phyloP scores from a whole-genome alignment of 371 early-diverging fungal genomes.

The Mortierella sp. region DNA sequence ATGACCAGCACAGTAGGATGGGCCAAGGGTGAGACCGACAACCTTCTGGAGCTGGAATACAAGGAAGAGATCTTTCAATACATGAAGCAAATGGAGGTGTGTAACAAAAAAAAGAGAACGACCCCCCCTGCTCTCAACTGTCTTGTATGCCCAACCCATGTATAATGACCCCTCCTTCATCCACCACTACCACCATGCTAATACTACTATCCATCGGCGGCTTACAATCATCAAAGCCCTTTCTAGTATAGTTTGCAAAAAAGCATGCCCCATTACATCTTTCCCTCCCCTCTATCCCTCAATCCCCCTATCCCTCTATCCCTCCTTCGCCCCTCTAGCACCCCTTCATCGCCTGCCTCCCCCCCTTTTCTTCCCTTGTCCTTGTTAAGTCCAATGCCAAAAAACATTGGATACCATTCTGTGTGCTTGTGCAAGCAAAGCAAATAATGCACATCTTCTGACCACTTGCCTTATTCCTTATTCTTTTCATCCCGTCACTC shows the following conservation, averaged over 20 bases:
- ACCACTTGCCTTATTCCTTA: neutral
- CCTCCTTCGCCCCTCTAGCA: neutral
- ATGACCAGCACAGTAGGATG: slow-evolving; percentile 47
- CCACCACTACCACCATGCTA: neutral
- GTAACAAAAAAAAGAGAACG: neutral
- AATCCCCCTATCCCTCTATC: neutral
- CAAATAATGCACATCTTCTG: neutral
- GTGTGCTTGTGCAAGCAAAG: neutral
- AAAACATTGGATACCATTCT: neutral
- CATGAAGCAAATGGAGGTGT: slow-evolving; percentile 59
- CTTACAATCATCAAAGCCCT: neutral
- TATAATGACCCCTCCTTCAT: neutral
- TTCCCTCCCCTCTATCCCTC: too few species aligned
- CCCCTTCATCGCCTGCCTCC: slow-evolving; percentile 6
- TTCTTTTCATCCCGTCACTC: neutral
- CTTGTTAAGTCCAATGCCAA: neutral
- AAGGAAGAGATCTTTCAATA: slow-evolving; percentile 57
- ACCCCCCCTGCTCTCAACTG: neutral
- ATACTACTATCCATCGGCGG: too few species aligned
- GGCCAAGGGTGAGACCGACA: slow-evolving; percentile 44
- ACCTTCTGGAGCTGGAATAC: slow-evolving; percentile 49
- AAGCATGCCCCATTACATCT: neutral
- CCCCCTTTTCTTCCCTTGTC: neutral
- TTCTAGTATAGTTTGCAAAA: neutral
- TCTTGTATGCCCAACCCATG: neutral